These are phyloP conservation scores for Raffaelea ambrosiae DNA, from an alignment of 2,329 filamentous ascomycete genomes.

Conservation along the genomic window DNA sequence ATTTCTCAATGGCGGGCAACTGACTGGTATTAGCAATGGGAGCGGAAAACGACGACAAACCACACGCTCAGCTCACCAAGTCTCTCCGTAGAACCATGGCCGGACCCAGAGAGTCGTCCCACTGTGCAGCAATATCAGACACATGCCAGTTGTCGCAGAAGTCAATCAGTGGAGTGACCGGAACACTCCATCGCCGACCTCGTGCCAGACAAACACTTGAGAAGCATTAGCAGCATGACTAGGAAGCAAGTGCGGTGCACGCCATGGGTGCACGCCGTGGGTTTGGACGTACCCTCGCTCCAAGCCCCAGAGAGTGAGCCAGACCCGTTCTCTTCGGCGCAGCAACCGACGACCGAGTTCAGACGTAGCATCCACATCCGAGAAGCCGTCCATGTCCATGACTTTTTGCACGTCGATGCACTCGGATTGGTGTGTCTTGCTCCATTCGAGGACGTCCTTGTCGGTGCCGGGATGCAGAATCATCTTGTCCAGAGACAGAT, in stretches of 20 bases:
- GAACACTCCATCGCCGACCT: not conserved
- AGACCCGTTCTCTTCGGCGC: not conserved
- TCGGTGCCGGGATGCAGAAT: not conserved
- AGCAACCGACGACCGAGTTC: not conserved
- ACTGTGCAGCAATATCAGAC: not conserved
- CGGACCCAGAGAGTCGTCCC: not conserved
- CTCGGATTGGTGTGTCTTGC: not conserved
- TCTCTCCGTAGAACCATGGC: not conserved
- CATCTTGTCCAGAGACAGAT: conserved; percentile 1
- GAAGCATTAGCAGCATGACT: too few relatives aligned
- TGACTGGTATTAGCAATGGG: too few relatives aligned
- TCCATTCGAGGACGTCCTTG: not conserved
- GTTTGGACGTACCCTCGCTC: not conserved
- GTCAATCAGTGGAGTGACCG: not conserved
- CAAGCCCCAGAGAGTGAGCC: not conserved
- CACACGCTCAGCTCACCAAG: too few relatives aligned
- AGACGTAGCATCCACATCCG: not conserved
- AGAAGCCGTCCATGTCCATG: not conserved
- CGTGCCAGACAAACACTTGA: not conserved
- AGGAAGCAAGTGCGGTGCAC: too few relatives aligned
- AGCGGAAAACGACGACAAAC: too few relatives aligned
- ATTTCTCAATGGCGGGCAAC: not conserved
- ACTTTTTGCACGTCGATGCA: not conserved
- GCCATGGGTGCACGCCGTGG: too few relatives aligned
- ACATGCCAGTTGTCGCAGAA: not conserved